Percentiles rank a stretch among this genome's conserved stretches.
phyloP scores from a whole-genome alignment of 1,284 basidiomycete genomes.

The Meira nashicola region DNA sequence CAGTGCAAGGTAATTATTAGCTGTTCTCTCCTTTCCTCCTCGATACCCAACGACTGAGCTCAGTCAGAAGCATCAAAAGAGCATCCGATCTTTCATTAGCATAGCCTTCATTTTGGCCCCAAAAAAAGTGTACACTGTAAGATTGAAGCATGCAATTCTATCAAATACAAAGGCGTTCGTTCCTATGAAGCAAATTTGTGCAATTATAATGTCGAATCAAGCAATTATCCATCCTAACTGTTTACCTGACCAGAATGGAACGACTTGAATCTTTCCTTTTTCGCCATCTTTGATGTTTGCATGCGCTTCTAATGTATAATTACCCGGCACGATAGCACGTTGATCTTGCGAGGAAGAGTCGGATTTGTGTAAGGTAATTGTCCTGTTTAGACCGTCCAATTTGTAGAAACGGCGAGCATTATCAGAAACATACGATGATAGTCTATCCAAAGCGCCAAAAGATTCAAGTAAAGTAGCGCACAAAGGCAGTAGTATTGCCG shows the following conservation, averaged over 20 bases:
- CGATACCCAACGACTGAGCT: not conserved
- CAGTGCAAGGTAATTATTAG: conserved; percentile 19
- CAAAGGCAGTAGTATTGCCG: conserved; percentile 47
- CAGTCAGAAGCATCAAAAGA: too few relatives aligned
- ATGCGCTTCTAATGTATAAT: conserved; percentile 37
- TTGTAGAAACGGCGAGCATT: conserved; percentile 49
- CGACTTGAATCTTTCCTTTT: conserved; percentile 58
- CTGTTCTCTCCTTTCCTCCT: not conserved
- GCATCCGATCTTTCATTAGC: not conserved
- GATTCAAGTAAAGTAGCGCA: conserved; percentile 49
- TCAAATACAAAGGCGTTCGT: too few relatives aligned
- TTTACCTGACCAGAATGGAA: conserved; percentile 89
- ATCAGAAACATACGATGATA: conserved; percentile 40
- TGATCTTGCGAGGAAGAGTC: conserved; percentile 1
- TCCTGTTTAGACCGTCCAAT: conserved; percentile 10
- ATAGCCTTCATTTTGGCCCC: not conserved
- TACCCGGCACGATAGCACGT: conserved; percentile 23
- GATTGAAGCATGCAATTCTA: not conserved
- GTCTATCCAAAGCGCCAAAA: conserved; percentile 47
- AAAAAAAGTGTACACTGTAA: not conserved
- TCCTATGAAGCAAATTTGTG: too few relatives aligned
- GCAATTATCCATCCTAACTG: conserved; percentile 74
- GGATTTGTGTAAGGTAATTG: conserved; percentile 24
- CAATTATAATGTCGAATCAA: too few relatives aligned
- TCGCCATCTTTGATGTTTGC: conserved; percentile 23